phyloP scores from a whole-genome alignment of 768 basidiomycete species.

The Serendipita vermifera region DNA sequence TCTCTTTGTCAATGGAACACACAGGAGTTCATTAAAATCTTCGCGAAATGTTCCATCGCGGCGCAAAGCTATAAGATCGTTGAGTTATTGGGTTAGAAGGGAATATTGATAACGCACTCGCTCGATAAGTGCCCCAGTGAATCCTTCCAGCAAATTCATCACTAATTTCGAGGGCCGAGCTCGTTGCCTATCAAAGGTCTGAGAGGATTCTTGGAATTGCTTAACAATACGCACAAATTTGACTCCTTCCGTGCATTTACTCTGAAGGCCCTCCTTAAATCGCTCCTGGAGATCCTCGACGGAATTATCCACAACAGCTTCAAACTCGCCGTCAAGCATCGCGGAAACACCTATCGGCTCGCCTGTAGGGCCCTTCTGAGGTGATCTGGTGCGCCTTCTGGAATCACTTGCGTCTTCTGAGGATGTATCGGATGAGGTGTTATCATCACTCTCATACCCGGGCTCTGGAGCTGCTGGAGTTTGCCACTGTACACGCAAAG shows the following conservation, averaged over 20 bases:
- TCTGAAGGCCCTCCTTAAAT: slow-evolving; percentile 45
- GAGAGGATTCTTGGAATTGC: background rate
- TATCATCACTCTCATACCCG: too few relatives aligned
- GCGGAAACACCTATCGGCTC: too few relatives aligned
- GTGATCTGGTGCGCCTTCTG: too few relatives aligned
- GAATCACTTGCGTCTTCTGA: too few relatives aligned
- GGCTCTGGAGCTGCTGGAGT: too few relatives aligned
- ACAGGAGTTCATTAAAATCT: slow-evolving; percentile 48
- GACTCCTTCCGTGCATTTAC: slow-evolving; percentile 40
- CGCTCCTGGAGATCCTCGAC: slow-evolving; percentile 35
- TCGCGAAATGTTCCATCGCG: slow-evolving; percentile 43
- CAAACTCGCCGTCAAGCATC: too few relatives aligned
- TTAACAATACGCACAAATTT: background rate
- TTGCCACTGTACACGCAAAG: slow-evolving; percentile 37
- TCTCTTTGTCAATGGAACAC: slow-evolving; percentile 43
- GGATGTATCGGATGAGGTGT: too few relatives aligned
- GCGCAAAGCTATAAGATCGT: slow-evolving; percentile 28
- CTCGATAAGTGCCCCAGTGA: slow-evolving; percentile 50
- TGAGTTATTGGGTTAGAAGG: slow-evolving; percentile 15
- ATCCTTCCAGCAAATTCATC: slow-evolving; percentile 40
- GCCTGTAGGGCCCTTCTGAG: too few relatives aligned
- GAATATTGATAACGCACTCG: slow-evolving; percentile 29
- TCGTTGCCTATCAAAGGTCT: slow-evolving; percentile 29
- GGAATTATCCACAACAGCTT: slow-evolving; percentile 30
- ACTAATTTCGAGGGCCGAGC: slow-evolving; percentile 33